Evolutionary conservation across 768 basidiomycete genomes (phyloP).

Genomic region (Leccinum fibrillosum): DNA sequence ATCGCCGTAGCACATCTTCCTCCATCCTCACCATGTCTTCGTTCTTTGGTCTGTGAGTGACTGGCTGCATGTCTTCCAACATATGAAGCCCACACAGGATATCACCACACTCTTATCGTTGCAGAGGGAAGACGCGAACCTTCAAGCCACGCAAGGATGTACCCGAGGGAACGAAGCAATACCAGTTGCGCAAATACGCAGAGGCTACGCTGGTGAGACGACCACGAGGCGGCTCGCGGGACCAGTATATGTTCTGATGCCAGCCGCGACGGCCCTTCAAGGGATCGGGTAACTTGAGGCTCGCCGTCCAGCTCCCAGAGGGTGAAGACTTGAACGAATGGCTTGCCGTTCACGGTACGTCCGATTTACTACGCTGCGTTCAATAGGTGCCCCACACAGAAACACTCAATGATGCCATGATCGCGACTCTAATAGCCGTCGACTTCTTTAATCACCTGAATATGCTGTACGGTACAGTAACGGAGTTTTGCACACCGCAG

Average conservation of each 20-base stretch:
- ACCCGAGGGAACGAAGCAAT: constrained; percentile 95
- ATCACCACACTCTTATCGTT: constrained; percentile 1
- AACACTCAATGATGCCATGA: background rate
- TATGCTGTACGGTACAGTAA: constrained; percentile 98
- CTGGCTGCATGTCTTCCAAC: background rate
- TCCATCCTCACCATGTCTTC: constrained; percentile 57
- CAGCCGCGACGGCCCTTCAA: constrained; percentile 27
- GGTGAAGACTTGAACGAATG: constrained; percentile 98
- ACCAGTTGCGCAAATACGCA: constrained; percentile 96
- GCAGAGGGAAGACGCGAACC: constrained; percentile 87
- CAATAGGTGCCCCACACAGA: background rate
- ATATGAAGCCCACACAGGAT: constrained; percentile 8
- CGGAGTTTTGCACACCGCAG: constrained; percentile 94
- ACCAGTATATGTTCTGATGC: constrained; percentile 12
- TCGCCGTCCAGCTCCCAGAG: constrained; percentile 91
- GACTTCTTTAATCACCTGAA: constrained; percentile 99
- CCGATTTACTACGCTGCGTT: background rate
- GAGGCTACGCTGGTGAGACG: constrained; percentile 80
- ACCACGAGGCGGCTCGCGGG: background rate
- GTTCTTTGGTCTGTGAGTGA: constrained; percentile 82
- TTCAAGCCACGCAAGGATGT: constrained; percentile 97
- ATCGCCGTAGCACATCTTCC: constrained; percentile 6
- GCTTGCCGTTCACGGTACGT: constrained; percentile 97
- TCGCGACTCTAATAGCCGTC: constrained; percentile 59
- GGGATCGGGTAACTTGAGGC: constrained; percentile 93